Evolutionary conservation across 2,329 filamentous ascomycete species (phyloP).

Genomic region (Trichoderma cornu-damae): DNA sequence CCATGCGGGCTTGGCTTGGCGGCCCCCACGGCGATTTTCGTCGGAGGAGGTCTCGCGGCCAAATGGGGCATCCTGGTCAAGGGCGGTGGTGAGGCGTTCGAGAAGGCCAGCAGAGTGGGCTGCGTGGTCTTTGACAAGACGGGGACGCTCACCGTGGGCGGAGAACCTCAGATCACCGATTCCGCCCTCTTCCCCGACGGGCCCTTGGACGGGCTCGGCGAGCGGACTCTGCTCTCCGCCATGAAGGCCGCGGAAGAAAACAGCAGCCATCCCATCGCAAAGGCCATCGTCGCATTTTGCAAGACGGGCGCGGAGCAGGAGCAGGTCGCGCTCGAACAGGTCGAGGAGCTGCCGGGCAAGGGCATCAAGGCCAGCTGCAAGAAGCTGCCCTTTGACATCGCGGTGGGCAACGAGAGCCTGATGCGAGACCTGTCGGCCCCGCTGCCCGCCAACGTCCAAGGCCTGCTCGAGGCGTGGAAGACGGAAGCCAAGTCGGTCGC

Average conservation of each 20-base stretch:
- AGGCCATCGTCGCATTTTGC: slow-evolving; percentile 63
- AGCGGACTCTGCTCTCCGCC: slow-evolving; percentile 43
- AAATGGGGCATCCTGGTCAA: slow-evolving; percentile 76
- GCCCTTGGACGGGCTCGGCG: slow-evolving; percentile 23
- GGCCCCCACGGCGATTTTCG: slow-evolving; percentile 81
- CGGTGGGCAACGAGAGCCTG: slow-evolving; percentile 70
- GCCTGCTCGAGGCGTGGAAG: slow-evolving; percentile 53
- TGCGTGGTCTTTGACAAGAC: slow-evolving; percentile 87
- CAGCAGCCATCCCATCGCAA: slow-evolving; percentile 70
- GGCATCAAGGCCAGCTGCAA: slow-evolving; percentile 58
- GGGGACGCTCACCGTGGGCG: slow-evolving; percentile 70
- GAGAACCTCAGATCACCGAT: slow-evolving; percentile 64
- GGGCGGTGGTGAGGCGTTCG: slow-evolving; percentile 79
- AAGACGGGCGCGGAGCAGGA: slow-evolving; percentile 31
- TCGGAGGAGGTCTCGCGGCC: slow-evolving; percentile 74
- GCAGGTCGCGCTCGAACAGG: slow-evolving; percentile 34
- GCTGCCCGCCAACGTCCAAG: slow-evolving; percentile 34
- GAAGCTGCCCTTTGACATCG: slow-evolving; percentile 42
- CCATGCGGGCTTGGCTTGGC: slow-evolving; percentile 79
- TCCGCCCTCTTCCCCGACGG: slow-evolving; percentile 37
- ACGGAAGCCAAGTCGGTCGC: slow-evolving; percentile 59
- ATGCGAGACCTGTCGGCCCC: slow-evolving; percentile 48
- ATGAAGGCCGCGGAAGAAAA: slow-evolving; percentile 61
- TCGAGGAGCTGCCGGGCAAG: slow-evolving; percentile 66
- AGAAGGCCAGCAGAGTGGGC: slow-evolving; percentile 73